Evolutionary conservation across 2,329 filamentous ascomycete genomes (phyloP).

Genomic region (Fusarium pseudograminearum): DNA sequence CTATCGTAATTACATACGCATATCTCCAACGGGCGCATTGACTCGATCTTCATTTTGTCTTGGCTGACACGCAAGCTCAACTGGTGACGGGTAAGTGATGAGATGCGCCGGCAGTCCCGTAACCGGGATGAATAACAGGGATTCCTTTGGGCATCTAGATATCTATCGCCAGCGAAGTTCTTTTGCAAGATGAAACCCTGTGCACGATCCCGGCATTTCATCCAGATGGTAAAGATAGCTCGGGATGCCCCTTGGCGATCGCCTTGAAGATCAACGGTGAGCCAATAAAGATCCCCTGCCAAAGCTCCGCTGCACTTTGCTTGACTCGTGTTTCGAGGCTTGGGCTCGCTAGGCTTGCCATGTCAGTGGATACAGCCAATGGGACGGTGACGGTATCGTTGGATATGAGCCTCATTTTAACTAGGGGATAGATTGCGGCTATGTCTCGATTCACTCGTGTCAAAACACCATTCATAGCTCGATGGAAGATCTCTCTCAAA

Average conservation of each 20-base stretch:
- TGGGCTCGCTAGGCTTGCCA: constrained; percentile 1
- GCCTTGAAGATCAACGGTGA: constrained; percentile 30
- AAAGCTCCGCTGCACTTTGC: constrained; percentile 7
- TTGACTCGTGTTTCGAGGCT: constrained; percentile 30
- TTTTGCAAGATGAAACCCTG: not conserved
- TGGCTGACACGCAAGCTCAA: constrained; percentile 24
- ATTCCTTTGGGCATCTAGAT: not conserved
- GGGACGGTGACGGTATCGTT: not conserved
- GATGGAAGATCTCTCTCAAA: constrained; percentile 29
- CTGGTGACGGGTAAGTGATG: constrained; percentile 12
- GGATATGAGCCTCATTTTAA: constrained; percentile 1
- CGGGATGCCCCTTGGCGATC: constrained; percentile 19
- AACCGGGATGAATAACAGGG: not conserved
- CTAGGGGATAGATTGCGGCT: constrained; percentile 14
- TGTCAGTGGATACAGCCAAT: constrained; percentile 11
- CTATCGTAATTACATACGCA: constrained; percentile 15
- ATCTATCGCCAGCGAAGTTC: not conserved
- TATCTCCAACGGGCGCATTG: constrained; percentile 2
- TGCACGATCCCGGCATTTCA: not conserved
- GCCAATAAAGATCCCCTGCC: constrained; percentile 16
- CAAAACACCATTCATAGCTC: not conserved
- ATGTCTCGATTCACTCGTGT: constrained; percentile 5
- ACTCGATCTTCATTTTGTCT: constrained; percentile 27
- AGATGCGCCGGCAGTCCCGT: constrained; percentile 12
- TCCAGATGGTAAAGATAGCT: constrained; percentile 1